phyloP scores from a whole-genome alignment of 495 filamentous ascomycete species.

The Usnea hakonensis region DNA sequence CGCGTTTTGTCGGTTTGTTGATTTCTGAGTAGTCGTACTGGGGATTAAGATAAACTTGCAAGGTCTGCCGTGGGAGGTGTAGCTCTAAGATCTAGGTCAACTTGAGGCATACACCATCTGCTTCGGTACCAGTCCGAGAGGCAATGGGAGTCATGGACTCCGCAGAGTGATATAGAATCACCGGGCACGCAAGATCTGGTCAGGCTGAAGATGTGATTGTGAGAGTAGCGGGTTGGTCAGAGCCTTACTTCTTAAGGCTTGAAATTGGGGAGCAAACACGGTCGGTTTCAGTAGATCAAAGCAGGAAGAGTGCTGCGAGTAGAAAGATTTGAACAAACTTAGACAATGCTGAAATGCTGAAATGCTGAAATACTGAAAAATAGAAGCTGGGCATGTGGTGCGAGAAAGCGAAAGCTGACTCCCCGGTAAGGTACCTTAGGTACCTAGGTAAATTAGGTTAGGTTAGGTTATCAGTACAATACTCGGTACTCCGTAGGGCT shows the following conservation, averaged over 20 bases:
- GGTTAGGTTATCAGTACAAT: too few species aligned
- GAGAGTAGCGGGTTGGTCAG: not conserved
- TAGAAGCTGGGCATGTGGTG: too few species aligned
- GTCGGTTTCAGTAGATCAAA: not conserved
- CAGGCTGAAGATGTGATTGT: not conserved
- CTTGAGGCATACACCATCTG: not conserved
- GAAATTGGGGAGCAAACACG: not conserved
- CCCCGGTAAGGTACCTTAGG: too few species aligned
- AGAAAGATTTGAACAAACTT: not conserved
- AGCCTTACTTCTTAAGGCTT: not conserved
- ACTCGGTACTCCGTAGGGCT: too few species aligned
- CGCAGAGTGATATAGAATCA: not conserved
- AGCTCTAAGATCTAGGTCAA: not conserved
- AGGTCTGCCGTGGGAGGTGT: not conserved
- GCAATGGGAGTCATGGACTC: not conserved
- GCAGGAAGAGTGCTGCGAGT: not conserved
- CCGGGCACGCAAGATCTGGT: not conserved
- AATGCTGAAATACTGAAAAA: too few species aligned
- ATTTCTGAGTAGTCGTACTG: conserved; percentile 1
- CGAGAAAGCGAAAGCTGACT: too few species aligned
- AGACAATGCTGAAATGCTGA: too few species aligned
- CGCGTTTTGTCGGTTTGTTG: not conserved
- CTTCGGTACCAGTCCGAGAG: conserved; percentile 1
- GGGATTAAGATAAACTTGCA: not conserved
- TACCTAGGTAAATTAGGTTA: too few species aligned